Conservation (phyloP, 2,329 filamentous ascomycete species). For the Ceratocystis albifundus region DNA sequence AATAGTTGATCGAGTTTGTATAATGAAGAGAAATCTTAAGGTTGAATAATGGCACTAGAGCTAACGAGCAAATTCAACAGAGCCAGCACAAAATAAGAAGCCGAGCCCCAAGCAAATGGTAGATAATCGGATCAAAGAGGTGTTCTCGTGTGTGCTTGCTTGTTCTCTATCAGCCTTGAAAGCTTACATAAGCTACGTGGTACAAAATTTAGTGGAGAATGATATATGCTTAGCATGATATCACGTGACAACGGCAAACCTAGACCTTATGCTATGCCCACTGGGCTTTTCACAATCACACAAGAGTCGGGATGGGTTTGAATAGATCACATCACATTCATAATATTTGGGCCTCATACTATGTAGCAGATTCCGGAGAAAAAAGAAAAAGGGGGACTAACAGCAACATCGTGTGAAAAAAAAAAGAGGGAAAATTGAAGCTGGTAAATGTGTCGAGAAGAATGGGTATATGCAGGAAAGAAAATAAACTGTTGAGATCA, state of each 20-base stretch:
- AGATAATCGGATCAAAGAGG: neutral
- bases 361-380: constrained; percentile 1
- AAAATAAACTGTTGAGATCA: constrained; percentile 12
- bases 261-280: neutral
- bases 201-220: neutral
- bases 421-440: neutral
- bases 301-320: neutral
- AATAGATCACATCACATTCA: constrained; percentile 11
- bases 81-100: neutral
- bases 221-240: neutral
- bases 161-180: neutral
- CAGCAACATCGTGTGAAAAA: neutral
- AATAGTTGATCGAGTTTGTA: neutral
- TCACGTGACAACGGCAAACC: neutral
- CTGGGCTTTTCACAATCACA: neutral
- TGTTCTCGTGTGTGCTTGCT: neutral
- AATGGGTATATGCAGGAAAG: constrained; percentile 7
- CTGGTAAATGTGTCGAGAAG: neutral
- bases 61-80: neutral
- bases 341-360: constrained; percentile 11
- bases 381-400: neutral
- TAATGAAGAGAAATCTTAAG: neutral
- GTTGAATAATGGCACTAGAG: neutral
- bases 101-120: neutral
- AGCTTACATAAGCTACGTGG: neutral